phyloP scores from a whole-genome alignment of 345 rosid species.

The Lumnitzera littorea region DNA sequence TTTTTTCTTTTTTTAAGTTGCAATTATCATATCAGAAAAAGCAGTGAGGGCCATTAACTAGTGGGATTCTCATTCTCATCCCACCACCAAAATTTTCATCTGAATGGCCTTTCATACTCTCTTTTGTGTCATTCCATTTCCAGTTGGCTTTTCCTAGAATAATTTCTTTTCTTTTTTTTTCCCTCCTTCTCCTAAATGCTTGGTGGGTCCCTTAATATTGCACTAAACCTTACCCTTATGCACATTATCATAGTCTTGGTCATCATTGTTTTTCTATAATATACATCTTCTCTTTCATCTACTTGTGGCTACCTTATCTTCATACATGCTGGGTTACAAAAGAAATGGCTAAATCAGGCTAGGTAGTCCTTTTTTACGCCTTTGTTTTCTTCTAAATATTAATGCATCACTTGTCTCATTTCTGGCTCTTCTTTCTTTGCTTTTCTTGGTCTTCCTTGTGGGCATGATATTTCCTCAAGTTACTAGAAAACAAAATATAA shows the following conservation, averaged over 20 bases:
- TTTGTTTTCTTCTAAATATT: slow-evolving; percentile 2
- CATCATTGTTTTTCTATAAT: slow-evolving; percentile 15
- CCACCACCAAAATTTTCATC: slow-evolving; percentile 12
- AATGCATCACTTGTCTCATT: background rate
- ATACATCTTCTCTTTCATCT: slow-evolving; percentile 19
- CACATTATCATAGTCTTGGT: slow-evolving; percentile 9
- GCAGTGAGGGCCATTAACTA: slow-evolving; percentile 22
- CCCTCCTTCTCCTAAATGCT: slow-evolving; percentile 20
- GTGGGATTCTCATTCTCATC: slow-evolving; percentile 71
- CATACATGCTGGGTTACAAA: slow-evolving; percentile 16
- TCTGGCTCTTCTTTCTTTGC: background rate
- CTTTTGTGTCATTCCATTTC: slow-evolving; percentile 11
- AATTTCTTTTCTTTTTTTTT: background rate
- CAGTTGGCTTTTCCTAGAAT: slow-evolving; percentile 4
- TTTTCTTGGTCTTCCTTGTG: background rate
- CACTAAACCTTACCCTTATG: slow-evolving; percentile 29
- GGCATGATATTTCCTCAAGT: background rate
- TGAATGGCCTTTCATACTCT: slow-evolving; percentile 25
- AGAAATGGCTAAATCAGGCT: slow-evolving; percentile 44
- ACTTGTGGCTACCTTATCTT: slow-evolving; percentile 17
- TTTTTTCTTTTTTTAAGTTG: too few relatives aligned
- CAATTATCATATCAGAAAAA: slow-evolving; percentile 8
- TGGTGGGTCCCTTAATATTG: slow-evolving; percentile 44
- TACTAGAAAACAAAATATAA: too few relatives aligned
- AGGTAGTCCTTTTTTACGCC: slow-evolving; percentile 3